Evolutionary conservation across 2,329 filamentous ascomycete species (phyloP).

Genomic region (Alternaria triticimaculans): DNA sequence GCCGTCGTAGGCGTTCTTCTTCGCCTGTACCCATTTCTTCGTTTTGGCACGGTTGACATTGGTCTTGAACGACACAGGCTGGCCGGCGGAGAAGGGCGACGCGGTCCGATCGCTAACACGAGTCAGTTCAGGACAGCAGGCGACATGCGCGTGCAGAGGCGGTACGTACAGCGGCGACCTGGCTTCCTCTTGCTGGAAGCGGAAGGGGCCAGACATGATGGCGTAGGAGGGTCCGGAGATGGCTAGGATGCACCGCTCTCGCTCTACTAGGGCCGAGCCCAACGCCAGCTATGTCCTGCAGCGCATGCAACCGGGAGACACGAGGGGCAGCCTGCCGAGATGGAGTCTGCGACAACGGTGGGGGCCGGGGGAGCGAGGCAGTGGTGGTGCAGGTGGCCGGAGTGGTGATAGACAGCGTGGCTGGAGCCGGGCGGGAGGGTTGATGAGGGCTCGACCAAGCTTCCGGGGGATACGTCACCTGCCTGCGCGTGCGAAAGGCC

Average conservation of each 20-base stretch:
- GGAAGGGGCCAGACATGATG: slow-evolving; percentile 51
- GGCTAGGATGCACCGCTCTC: background rate
- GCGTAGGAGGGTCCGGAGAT: background rate
- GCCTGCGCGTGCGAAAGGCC: slow-evolving; percentile 3
- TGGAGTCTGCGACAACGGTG: background rate
- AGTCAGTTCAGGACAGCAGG: slow-evolving; percentile 16
- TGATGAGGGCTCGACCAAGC: slow-evolving; percentile 10
- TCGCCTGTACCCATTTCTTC: slow-evolving; percentile 93
- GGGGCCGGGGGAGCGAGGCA: background rate
- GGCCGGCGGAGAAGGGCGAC: slow-evolving; percentile 38
- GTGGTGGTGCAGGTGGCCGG: background rate
- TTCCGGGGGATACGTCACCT: slow-evolving; percentile 20
- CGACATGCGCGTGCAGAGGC: background rate
- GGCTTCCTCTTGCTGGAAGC: slow-evolving; percentile 45
- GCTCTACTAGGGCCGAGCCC: slow-evolving; percentile 25
- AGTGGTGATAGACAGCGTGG: slow-evolving; percentile 4
- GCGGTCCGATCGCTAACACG: slow-evolving; percentile 35
- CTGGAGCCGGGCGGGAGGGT: slow-evolving; percentile 6
- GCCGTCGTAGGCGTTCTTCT: slow-evolving; percentile 84
- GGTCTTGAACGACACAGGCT: slow-evolving; percentile 72
- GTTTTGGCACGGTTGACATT: slow-evolving; percentile 91
- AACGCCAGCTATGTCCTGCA: slow-evolving; percentile 7
- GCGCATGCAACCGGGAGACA: slow-evolving; percentile 24
- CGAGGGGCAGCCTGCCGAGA: background rate
- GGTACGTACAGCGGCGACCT: slow-evolving; percentile 49